A percentile compares a stretch with the other conserved stretches of the same genome.
phyloP scores from a whole-genome alignment of 306 rosid species.

The Inga leiocalycina region DNA sequence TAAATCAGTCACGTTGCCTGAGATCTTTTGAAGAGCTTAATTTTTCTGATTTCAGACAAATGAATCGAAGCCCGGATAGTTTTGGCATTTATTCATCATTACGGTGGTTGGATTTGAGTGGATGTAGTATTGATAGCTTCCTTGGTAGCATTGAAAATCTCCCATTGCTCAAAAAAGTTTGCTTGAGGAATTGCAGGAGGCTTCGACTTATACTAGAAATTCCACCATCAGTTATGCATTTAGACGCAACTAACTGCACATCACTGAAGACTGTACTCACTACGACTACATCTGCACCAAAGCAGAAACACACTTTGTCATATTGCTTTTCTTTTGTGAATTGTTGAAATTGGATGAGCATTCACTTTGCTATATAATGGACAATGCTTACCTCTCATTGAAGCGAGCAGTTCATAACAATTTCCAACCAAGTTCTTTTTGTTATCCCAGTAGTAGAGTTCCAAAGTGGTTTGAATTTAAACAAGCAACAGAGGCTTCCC shows the following conservation, averaged over 20 bases:
- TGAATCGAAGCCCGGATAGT: neutral
- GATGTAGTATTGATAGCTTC: neutral
- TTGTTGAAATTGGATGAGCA: neutral
- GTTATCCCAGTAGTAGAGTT: neutral
- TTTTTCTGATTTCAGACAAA: neutral
- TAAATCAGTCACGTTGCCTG: neutral
- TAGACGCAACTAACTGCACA: neutral
- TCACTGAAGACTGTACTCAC: neutral
- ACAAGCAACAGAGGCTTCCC: neutral
- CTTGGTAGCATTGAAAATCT: conserved; percentile 19
- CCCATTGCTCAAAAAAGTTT: neutral
- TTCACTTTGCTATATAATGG: neutral
- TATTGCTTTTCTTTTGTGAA: neutral
- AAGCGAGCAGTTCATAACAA: neutral
- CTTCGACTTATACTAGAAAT: neutral
- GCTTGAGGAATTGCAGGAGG: neutral
- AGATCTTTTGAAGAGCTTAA: neutral
- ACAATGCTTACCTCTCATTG: neutral
- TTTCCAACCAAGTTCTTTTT: neutral
- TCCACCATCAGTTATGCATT: neutral
- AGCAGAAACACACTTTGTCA: no score
- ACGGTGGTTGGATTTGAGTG: neutral
- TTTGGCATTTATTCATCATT: neutral
- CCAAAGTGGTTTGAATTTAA: neutral
- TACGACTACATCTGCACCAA: neutral